Evolutionary conservation across 805 yeast species (phyloP).

Genomic region (Blastobotrys muscicola): DNA sequence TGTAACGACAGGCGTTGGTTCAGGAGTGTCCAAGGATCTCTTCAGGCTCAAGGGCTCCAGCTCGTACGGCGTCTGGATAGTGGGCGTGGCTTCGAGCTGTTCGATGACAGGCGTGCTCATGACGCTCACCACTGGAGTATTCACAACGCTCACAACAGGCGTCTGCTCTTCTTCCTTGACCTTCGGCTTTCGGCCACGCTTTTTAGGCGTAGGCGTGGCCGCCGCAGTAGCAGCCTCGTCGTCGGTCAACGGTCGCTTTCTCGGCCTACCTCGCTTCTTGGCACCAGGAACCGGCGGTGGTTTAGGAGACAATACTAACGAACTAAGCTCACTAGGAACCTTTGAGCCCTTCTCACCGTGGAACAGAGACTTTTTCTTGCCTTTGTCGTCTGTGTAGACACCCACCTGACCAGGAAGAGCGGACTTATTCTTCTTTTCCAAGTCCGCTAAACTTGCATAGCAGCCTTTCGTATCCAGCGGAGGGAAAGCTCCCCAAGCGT

Average conservation of each 20-base stretch:
- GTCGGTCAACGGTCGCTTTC: conserved; percentile 10
- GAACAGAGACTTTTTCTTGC: conserved; percentile 14
- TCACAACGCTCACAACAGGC: no score
- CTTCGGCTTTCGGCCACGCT: conserved; percentile 4
- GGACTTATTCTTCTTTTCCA: conserved; percentile 5
- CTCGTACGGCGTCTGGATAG: no score
- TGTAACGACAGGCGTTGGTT: no score
- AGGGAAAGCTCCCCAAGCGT: conserved; percentile 24
- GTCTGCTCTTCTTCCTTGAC: no score
- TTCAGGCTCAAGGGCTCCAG: no score
- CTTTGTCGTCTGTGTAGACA: conserved; percentile 6
- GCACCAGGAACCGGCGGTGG: conserved; percentile 4
- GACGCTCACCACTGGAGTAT: no score
- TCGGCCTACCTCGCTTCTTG: conserved; percentile 18
- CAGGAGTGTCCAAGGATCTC: no score
- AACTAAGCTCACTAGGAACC: background rate
- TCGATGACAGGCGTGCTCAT: no score
- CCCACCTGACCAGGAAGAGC: conserved; percentile 13
- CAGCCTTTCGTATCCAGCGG: conserved; percentile 6
- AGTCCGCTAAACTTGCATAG: conserved; percentile 1
- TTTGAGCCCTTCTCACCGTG: conserved; percentile 18
- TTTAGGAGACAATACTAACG: conserved; percentile 1
- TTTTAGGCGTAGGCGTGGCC: background rate
- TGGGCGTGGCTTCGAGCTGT: no score
- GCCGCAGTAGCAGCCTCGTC: conserved; percentile 1